Conservation (phyloP, 2,329 filamentous ascomycete genomes). For the Escovopsis sp. region DNA sequence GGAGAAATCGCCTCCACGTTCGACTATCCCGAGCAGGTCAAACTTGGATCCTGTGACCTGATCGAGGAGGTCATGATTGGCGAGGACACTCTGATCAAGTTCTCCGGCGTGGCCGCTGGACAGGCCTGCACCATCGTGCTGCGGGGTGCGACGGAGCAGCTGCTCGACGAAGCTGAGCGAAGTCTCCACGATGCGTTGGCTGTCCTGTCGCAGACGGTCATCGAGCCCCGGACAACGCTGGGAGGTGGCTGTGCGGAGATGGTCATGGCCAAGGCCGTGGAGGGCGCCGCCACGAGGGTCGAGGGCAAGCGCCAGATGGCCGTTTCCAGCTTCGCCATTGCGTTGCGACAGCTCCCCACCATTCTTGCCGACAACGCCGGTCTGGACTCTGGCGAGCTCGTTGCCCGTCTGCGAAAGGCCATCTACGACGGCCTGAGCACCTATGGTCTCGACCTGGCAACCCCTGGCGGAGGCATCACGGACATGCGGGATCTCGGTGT, state of each 20-base stretch:
- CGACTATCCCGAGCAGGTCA: constrained; percentile 93
- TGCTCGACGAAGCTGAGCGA: constrained; percentile 91
- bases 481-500: constrained; percentile 95
- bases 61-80: constrained; percentile 98
- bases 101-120: constrained; percentile 87
- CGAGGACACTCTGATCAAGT: constrained; percentile 93
- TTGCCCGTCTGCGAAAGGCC: constrained; percentile 78
- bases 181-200: constrained; percentile 92
- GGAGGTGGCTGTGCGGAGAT: constrained; percentile 96
- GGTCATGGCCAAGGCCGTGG: constrained; percentile 97
- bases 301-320: constrained; percentile 95
- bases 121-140: constrained; percentile 94
- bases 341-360: constrained; percentile 83
- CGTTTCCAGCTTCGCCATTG: constrained; percentile 76
- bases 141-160: constrained; percentile 88
- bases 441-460: constrained; percentile 78
- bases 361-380: constrained; percentile 97
- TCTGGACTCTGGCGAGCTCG: constrained; percentile 86
- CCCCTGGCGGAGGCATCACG: constrained; percentile 78
- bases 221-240: constrained; percentile 83
- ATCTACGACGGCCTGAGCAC: constrained; percentile 91
- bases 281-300: constrained; percentile 81
- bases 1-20: constrained; percentile 97
- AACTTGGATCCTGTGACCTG: constrained; percentile 84
- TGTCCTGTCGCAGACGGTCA: constrained; percentile 90